phyloP scores from a whole-genome alignment of 2,329 filamentous ascomycete species.

The Golovinomyces cichoracearum region DNA sequence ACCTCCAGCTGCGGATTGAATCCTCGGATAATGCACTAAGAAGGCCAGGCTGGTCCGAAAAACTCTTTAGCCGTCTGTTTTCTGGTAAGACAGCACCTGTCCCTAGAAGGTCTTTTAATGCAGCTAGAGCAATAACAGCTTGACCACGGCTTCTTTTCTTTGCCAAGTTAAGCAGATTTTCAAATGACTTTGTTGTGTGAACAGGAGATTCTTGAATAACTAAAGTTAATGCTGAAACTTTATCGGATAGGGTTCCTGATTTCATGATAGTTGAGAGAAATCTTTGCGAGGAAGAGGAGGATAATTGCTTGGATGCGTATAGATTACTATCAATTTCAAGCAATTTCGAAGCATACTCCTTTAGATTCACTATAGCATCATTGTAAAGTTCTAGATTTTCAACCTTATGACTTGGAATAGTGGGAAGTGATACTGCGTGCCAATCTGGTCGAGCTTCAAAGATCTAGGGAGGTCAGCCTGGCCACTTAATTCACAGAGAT shows the following conservation, averaged over 20 bases:
- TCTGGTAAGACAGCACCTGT: slow-evolving; percentile 64
- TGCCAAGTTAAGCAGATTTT: slow-evolving; percentile 58
- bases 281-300: slow-evolving; percentile 68
- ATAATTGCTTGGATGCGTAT: slow-evolving; percentile 45
- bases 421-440: slow-evolving; percentile 32
- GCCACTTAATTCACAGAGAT: slow-evolving; percentile 1
- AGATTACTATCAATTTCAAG: slow-evolving; percentile 51
- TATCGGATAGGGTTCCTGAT: slow-evolving; percentile 86
- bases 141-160: slow-evolving; percentile 82
- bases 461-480: slow-evolving; percentile 17
- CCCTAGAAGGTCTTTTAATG: slow-evolving; percentile 79
- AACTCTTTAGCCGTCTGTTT: slow-evolving; percentile 55
- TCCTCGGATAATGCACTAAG: slow-evolving; percentile 41
- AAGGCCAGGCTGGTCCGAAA: slow-evolving; percentile 54
- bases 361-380: slow-evolving; percentile 29
- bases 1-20: slow-evolving; percentile 32
- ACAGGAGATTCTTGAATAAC: slow-evolving; percentile 88
- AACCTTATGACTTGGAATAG: slow-evolving; percentile 22
- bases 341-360: slow-evolving; percentile 46
- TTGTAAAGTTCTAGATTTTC: slow-evolving; percentile 21
- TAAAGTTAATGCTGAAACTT: slow-evolving; percentile 80
- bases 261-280: slow-evolving; percentile 95
- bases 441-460: slow-evolving; percentile 40
- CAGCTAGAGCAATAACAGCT: slow-evolving; percentile 73
- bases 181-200: slow-evolving; percentile 73